Percentiles rank a stretch among this genome's conserved stretches.
phyloP scores from a whole-genome alignment of 352 stramenopile species.

The Globisporangium orthogonon region DNA sequence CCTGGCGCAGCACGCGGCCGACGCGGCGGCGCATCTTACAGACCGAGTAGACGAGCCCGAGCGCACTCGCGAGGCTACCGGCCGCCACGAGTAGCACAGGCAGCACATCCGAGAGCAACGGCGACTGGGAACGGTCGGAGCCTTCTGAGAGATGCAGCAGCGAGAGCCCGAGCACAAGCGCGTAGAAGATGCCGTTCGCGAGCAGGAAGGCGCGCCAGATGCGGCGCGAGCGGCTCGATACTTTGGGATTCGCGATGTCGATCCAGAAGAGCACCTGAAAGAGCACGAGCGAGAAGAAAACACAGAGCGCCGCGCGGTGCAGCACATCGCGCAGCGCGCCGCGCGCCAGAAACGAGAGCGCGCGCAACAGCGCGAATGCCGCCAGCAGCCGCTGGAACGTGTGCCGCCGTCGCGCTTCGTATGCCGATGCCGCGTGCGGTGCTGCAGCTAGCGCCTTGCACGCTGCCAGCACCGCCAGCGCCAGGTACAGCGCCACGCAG shows the following conservation, averaged over 20 bases:
- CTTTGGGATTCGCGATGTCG: slow-evolving; percentile 80
- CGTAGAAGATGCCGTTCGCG: slow-evolving; percentile 74
- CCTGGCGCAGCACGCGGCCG: slow-evolving; percentile 54
- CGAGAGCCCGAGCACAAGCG: slow-evolving; percentile 50
- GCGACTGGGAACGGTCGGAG: slow-evolving; percentile 6
- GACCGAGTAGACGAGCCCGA: slow-evolving; percentile 72
- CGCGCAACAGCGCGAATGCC: slow-evolving; percentile 50
- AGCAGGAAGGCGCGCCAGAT: slow-evolving; percentile 73
- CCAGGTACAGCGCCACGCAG: slow-evolving; percentile 54
- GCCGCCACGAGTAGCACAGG: slow-evolving; percentile 64
- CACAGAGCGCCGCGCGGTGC: slow-evolving; percentile 64
- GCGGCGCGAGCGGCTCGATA: slow-evolving; percentile 59
- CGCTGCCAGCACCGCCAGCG: slow-evolving; percentile 43
- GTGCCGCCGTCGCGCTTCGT: slow-evolving; percentile 37
- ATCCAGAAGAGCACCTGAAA: slow-evolving; percentile 86
- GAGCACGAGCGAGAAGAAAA: slow-evolving; percentile 84
- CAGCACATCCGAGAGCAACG: slow-evolving; percentile 44
- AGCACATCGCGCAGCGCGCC: slow-evolving; percentile 40
- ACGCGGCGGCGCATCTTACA: slow-evolving; percentile 68
- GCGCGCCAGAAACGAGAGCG: slow-evolving; percentile 42
- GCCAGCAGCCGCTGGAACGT: slow-evolving; percentile 73
- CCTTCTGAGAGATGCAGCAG: slow-evolving; percentile 29
- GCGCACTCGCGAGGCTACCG: slow-evolving; percentile 57
- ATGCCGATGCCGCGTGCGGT: slow-evolving; percentile 21
- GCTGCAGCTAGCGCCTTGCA: slow-evolving; percentile 30